A percentile compares a stretch with the other conserved stretches of the same genome.
These are phyloP conservation scores for Daldinia bambusicola DNA, from an alignment of 495 filamentous ascomycete genomes.

Conservation along the genomic window DNA sequence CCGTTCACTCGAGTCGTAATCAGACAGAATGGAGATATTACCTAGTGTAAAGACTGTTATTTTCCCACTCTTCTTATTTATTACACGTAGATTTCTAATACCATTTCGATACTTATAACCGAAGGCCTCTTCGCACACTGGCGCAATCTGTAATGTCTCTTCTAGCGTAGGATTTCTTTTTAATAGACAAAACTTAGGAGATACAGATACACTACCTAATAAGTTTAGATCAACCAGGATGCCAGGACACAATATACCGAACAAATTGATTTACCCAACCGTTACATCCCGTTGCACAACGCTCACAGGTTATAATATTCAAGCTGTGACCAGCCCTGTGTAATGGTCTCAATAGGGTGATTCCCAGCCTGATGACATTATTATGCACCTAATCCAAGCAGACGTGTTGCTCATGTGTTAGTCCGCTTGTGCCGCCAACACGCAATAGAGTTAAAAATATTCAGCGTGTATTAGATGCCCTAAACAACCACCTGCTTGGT, in stretches of 20 bases:
- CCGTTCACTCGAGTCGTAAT: conserved; percentile 22
- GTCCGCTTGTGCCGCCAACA: conserved; percentile 23
- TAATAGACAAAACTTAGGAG: no score
- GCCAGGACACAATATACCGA: neutral
- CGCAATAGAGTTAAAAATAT: conserved; percentile 4
- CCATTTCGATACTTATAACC: conserved; percentile 13
- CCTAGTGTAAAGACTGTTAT: no score
- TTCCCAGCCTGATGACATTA: conserved; percentile 11
- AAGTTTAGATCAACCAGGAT: conserved; percentile 16
- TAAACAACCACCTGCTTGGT: conserved; percentile 5
- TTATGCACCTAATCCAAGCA: no score
- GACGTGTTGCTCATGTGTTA: neutral
- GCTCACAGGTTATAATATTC: conserved; percentile 14
- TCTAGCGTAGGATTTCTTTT: no score
- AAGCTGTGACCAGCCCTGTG: conserved; percentile 24
- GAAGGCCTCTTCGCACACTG: neutral
- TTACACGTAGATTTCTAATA: conserved; percentile 20
- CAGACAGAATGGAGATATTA: conserved; percentile 14
- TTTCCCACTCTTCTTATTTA: neutral
- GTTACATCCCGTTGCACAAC: conserved; percentile 38
- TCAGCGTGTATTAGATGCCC: neutral
- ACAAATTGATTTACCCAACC: conserved; percentile 3
- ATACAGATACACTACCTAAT: no score
- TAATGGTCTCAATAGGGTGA: conserved; percentile 21
- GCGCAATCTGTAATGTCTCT: no score